Evolutionary conservation across 306 rosid genomes (phyloP).

Genomic region (Citrullus mucosospermus): DNA sequence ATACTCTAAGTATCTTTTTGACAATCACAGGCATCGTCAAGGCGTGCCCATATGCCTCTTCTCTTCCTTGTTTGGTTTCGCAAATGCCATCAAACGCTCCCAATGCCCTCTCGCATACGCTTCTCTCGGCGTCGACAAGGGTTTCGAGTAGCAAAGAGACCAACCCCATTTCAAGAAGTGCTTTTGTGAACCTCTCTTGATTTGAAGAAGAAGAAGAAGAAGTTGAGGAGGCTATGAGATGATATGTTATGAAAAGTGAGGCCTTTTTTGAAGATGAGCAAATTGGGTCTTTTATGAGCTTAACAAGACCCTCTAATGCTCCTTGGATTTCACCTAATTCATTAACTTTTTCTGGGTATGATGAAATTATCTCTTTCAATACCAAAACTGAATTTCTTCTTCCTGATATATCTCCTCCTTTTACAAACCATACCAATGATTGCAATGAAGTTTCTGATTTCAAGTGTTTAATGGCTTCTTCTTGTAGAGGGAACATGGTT

Average conservation of each 20-base stretch:
- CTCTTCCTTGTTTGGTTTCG: slow-evolving; percentile 16
- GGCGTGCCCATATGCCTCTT: slow-evolving; percentile 13
- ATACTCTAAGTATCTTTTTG: slow-evolving; percentile 29
- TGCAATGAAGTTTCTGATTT: slow-evolving; percentile 19
- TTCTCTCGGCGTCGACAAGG: slow-evolving; percentile 21
- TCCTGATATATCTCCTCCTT: slow-evolving; percentile 21
- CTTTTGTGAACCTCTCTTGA: slow-evolving; percentile 2
- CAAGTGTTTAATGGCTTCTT: slow-evolving; percentile 17
- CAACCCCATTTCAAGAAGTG: slow-evolving; percentile 15
- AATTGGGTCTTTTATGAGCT: slow-evolving; percentile 27
- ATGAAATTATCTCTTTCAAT: slow-evolving; percentile 20
- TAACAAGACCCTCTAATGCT: slow-evolving; percentile 21
- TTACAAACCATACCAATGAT: slow-evolving; percentile 27
- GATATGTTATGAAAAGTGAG: slow-evolving; percentile 18
- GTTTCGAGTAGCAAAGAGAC: slow-evolving; percentile 16
- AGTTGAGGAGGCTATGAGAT: slow-evolving; percentile 8
- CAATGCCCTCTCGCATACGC: slow-evolving; percentile 27
- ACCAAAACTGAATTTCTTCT: slow-evolving; percentile 22
- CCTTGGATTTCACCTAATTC: slow-evolving; percentile 18
- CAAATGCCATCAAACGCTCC: slow-evolving; percentile 25
- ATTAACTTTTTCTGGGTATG: not conserved
- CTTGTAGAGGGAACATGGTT: slow-evolving; percentile 19
- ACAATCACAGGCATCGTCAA: slow-evolving; percentile 25
- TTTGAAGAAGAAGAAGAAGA: not conserved
- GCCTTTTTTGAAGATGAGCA: slow-evolving; percentile 30